Evolutionary conservation across 257 asterid genomes (phyloP).

Genomic region (Solanum peruvianum): DNA sequence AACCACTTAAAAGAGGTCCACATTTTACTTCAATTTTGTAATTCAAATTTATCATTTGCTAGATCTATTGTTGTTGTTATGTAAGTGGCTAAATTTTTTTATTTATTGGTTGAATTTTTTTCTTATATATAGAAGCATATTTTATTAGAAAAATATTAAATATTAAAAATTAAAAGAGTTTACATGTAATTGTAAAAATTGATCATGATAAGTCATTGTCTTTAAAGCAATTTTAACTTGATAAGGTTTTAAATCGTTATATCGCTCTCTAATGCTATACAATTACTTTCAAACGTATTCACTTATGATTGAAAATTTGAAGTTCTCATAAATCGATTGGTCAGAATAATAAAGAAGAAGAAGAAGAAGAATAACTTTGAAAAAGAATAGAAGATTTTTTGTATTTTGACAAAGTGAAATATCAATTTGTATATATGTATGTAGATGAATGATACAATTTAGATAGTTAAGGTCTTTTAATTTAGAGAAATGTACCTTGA

Average conservation of each 20-base stretch:
- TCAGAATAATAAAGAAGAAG: neutral
- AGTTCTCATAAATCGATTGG: neutral
- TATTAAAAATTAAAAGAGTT: neutral
- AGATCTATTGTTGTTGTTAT: neutral
- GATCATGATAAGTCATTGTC: neutral
- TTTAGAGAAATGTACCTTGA: neutral
- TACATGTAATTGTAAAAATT: neutral
- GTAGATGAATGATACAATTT: neutral
- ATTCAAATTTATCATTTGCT: neutral
- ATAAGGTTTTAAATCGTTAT: neutral
- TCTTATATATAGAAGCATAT: fast-evolving
- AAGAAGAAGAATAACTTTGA: neutral
- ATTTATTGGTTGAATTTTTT: neutral
- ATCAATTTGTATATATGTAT: neutral
- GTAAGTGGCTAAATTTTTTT: neutral
- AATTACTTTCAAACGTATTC: neutral
- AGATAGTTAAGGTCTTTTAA: neutral
- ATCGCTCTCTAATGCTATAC: neutral
- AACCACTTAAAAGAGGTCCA: neutral
- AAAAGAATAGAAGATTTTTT: neutral
- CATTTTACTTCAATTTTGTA: neutral
- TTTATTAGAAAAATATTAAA: neutral
- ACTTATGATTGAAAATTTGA: neutral
- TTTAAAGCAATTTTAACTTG: fast-evolving
- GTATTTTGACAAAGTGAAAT: neutral